Evolutionary conservation across 495 filamentous ascomycete species (phyloP).

Genomic region (Daldinia bambusicola): DNA sequence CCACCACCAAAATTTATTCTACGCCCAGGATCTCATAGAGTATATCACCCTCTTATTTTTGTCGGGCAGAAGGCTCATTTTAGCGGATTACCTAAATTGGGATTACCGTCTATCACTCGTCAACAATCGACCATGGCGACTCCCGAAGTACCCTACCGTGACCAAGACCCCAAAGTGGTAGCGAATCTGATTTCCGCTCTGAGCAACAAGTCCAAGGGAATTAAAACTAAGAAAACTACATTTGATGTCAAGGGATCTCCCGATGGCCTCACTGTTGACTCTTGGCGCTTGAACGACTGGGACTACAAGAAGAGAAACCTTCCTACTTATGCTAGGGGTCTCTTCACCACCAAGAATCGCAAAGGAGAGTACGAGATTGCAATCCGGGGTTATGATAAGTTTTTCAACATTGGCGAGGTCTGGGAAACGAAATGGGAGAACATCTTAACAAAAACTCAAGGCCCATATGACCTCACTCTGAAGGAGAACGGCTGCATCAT

Average conservation of each 20-base stretch:
- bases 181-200: conserved; percentile 67
- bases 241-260: conserved; percentile 70
- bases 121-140: conserved; percentile 34
- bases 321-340: conserved; percentile 89
- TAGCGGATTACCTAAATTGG: neutral
- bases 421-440: conserved; percentile 81
- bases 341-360: conserved; percentile 80
- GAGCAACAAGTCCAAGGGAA: conserved; percentile 61
- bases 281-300: conserved; percentile 93
- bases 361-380: conserved; percentile 78
- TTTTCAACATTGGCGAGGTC: conserved; percentile 92
- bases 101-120: neutral
- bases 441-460: conserved; percentile 78
- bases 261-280: conserved; percentile 74
- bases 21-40: neutral
- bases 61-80: conserved; percentile 2
- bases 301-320: conserved; percentile 89
- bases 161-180: conserved; percentile 73
- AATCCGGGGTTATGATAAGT: conserved; percentile 95
- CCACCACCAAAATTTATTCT: neutral
- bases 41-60: neutral
- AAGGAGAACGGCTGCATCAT: conserved; percentile 99
- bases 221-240: conserved; percentile 77
- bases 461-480: conserved; percentile 93
- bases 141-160: conserved; percentile 61